Percentiles rank a stretch among this genome's conserved stretches.
These are phyloP conservation scores for Penicillium cosmopolitanum DNA, from an alignment of 495 filamentous ascomycete species.

Conservation along the genomic window DNA sequence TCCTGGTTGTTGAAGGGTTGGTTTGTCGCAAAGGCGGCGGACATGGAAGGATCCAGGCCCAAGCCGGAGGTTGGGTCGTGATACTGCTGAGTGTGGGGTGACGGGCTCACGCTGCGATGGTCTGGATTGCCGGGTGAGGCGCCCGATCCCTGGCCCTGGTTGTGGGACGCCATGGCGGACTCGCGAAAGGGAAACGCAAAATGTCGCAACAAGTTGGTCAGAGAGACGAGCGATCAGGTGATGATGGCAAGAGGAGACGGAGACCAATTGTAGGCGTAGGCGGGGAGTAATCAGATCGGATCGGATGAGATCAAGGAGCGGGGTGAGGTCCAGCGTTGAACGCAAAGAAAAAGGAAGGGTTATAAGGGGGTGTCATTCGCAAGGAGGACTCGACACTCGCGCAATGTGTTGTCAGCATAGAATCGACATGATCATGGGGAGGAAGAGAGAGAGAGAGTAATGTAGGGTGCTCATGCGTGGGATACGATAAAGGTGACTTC, in stretches of 20 bases:
- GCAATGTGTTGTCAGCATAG: conserved; percentile 13
- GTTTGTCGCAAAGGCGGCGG: conserved; percentile 32
- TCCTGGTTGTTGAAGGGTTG: conserved; percentile 31
- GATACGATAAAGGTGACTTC: conserved; percentile 24
- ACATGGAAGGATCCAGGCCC: conserved; percentile 43
- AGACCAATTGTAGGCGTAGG: conserved; percentile 2
- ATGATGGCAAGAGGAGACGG: not conserved
- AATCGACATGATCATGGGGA: conserved; percentile 7
- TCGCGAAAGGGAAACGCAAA: not conserved
- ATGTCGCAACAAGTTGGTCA: not conserved
- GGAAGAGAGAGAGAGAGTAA: not conserved
- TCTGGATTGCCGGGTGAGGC: conserved; percentile 32
- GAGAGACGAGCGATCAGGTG: not conserved
- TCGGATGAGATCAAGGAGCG: conserved; percentile 5
- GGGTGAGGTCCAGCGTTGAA: not conserved
- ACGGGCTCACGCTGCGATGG: conserved; percentile 49
- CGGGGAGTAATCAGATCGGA: not conserved
- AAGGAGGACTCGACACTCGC: conserved; percentile 12
- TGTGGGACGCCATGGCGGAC: conserved; percentile 43
- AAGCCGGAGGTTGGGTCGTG: conserved; percentile 41
- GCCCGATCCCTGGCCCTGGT: conserved; percentile 35
- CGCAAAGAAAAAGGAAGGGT: conserved; percentile 5
- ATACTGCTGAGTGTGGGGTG: conserved; percentile 42
- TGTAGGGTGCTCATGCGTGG: not conserved
- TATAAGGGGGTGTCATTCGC: conserved; percentile 23